Evolutionary conservation across 2,329 filamentous ascomycete species (phyloP).

Genomic region (Colletotrichum godetiae): DNA sequence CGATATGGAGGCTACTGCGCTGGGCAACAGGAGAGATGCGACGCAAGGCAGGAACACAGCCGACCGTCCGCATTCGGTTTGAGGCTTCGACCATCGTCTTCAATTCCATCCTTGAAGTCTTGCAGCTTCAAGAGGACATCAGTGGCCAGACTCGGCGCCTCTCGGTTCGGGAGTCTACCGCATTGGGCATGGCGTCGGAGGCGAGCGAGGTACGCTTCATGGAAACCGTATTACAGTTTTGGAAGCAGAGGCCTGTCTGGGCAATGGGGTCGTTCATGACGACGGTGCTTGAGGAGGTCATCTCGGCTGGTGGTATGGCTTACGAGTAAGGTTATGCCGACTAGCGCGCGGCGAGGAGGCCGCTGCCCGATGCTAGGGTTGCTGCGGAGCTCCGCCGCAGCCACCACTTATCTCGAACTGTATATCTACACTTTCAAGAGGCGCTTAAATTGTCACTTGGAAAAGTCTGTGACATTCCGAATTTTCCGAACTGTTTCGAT

Average conservation of each 20-base stretch:
- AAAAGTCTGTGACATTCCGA: neutral
- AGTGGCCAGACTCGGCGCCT: neutral
- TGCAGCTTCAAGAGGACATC: constrained; percentile 5
- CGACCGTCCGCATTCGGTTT: constrained; percentile 36
- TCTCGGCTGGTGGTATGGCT: constrained; percentile 18
- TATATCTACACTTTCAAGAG: constrained; percentile 19
- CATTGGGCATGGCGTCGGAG: constrained; percentile 26
- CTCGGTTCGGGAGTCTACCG: constrained; percentile 16
- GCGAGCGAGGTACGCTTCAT: constrained; percentile 33
- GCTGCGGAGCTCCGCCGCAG: constrained; percentile 27
- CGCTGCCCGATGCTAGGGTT: neutral
- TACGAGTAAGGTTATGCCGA: constrained; percentile 14
- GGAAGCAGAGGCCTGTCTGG: constrained; percentile 36
- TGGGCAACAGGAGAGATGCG: constrained; percentile 42
- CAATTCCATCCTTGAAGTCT: constrained; percentile 40
- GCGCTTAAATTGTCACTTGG: neutral
- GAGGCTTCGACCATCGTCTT: constrained; percentile 41
- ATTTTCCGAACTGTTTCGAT: constrained; percentile 1
- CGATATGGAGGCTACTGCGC: constrained; percentile 44
- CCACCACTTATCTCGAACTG: neutral
- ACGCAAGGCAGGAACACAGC: constrained; percentile 33
- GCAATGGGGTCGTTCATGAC: constrained; percentile 35
- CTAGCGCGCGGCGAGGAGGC: neutral
- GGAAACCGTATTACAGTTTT: constrained; percentile 35
- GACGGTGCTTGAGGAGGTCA: constrained; percentile 35